These are phyloP conservation scores for Claviceps lovelessii DNA, from an alignment of 2,329 filamentous ascomycete genomes.

Conservation along the genomic window DNA sequence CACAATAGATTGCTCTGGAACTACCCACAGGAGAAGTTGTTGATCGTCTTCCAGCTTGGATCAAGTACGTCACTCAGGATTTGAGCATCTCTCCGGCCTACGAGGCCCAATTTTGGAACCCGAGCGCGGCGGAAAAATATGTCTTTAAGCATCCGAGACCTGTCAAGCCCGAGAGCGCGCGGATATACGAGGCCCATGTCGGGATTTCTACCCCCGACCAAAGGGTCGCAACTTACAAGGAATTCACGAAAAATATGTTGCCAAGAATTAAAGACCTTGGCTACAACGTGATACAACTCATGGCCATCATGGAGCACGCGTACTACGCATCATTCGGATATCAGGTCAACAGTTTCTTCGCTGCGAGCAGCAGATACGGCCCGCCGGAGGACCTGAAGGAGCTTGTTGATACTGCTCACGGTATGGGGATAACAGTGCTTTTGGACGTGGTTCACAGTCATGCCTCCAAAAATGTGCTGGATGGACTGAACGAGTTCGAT, in stretches of 20 bases:
- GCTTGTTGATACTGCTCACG: constrained; percentile 86
- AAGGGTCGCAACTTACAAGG: constrained; percentile 85
- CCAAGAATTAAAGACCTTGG: constrained; percentile 80
- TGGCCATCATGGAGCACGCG: constrained; percentile 98
- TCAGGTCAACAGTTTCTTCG: constrained; percentile 98
- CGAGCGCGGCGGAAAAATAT: constrained; percentile 61
- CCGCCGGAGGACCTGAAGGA: constrained; percentile 91
- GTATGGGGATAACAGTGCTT: constrained; percentile 77
- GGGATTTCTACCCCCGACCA: constrained; percentile 89
- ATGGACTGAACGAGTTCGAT: constrained; percentile 92
- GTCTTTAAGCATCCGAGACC: constrained; percentile 72
- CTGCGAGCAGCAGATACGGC: constrained; percentile 89
- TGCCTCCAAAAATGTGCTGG: constrained; percentile 91
- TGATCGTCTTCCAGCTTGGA: constrained; percentile 89
- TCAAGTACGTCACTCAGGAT: constrained; percentile 93
- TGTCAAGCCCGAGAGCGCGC: constrained; percentile 68
- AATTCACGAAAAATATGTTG: constrained; percentile 86
- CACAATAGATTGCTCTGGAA: constrained; percentile 61
- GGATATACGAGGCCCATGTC: constrained; percentile 97
- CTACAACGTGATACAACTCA: constrained; percentile 95
- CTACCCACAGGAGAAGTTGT: constrained; percentile 65
- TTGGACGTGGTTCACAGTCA: constrained; percentile 96
- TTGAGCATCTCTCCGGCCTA: constrained; percentile 79
- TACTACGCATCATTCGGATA: constrained; percentile 99
- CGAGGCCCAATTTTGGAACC: constrained; percentile 95